Percentiles rank a stretch among this genome's conserved stretches.
Conservation (phyloP, 306 rosid genomes). For the Castanea crenata region DNA sequence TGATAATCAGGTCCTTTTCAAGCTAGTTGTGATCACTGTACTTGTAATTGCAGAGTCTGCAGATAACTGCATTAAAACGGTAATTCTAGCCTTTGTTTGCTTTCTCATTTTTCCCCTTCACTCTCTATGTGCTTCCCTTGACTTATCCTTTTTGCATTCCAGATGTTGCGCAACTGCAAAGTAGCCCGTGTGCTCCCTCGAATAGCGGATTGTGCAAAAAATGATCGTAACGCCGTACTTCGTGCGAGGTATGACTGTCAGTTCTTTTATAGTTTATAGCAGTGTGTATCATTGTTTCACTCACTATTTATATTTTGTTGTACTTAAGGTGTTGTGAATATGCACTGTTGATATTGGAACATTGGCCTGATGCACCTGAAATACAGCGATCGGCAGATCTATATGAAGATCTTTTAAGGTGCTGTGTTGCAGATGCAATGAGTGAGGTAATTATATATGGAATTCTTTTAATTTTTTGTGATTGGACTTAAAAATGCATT, state of each 20-base stretch:
- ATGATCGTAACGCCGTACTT: conserved; percentile 84
- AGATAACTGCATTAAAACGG: conserved; percentile 97
- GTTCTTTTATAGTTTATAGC: not conserved
- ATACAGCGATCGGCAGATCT: conserved; percentile 81
- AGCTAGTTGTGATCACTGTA: conserved; percentile 99
- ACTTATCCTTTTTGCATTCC: conserved; percentile 25
- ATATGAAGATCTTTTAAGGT: conserved; percentile 86
- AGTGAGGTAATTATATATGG: conserved; percentile 72
- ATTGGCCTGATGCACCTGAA: conserved; percentile 99
- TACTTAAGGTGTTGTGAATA: conserved; percentile 90
- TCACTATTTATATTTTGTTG: conserved; percentile 21
- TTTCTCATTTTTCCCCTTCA: conserved; percentile 4
- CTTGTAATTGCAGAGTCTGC: conserved; percentile 99
- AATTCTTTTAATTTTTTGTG: conserved; percentile 17
- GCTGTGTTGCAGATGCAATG: conserved; percentile 98
- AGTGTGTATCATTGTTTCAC: conserved; percentile 16
- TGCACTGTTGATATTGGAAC: conserved; percentile 85
- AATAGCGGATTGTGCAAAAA: conserved; percentile 84
- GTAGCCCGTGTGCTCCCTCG: conserved; percentile 92
- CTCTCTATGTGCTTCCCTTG: conserved; percentile 19
- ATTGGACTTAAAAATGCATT: not conserved
- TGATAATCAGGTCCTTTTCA: conserved; percentile 89
- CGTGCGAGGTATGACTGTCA: conserved; percentile 77
- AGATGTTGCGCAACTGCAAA: conserved; percentile 97
- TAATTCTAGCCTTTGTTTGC: conserved; percentile 26